phyloP scores from a whole-genome alignment of 192 early-diverging fungal genomes.

The Linnemannia elongata region DNA sequence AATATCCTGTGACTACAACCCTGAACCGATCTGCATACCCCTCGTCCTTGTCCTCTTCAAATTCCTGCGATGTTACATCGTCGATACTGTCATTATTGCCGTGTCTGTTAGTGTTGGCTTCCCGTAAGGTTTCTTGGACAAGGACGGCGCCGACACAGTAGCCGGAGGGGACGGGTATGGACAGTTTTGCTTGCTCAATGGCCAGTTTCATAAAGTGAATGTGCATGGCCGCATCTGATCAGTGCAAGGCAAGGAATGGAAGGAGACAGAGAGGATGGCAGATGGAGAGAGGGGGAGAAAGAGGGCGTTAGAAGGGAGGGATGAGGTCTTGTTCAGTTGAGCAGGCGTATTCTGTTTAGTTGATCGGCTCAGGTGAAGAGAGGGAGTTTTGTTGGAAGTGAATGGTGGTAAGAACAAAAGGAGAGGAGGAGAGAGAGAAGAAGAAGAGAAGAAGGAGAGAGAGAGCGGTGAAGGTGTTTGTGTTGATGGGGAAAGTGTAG shows the following conservation, averaged over 20 bases:
- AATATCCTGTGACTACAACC: conserved; percentile 88
- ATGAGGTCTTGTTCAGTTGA: neutral
- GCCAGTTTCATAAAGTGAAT: conserved; percentile 83
- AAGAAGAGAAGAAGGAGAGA: neutral
- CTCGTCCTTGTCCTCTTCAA: conserved; percentile 16
- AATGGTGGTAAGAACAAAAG: neutral
- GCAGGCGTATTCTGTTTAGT: neutral
- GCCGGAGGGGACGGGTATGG: conserved; percentile 81
- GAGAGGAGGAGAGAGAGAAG: neutral
- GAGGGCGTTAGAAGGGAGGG: neutral
- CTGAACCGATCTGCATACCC: conserved; percentile 32
- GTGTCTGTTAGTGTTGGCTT: neutral
- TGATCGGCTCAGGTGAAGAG: neutral
- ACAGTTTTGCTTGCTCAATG: conserved; percentile 85
- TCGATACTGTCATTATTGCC: neutral
- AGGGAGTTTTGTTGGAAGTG: neutral
- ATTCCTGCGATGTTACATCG: neutral
- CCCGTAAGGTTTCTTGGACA: conserved; percentile 40
- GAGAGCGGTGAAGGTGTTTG: neutral
- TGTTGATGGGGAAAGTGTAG: neutral
- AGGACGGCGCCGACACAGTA: conserved; percentile 96
- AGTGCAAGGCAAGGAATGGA: neutral
- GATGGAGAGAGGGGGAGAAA: neutral
- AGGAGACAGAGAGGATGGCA: neutral
- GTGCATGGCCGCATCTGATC: conserved; percentile 63